A percentile compares a stretch with the other conserved stretches of the same genome.
Evolutionary conservation across 1,284 basidiomycete genomes (phyloP).

Genomic region (Sporisorium reilianum): DNA sequence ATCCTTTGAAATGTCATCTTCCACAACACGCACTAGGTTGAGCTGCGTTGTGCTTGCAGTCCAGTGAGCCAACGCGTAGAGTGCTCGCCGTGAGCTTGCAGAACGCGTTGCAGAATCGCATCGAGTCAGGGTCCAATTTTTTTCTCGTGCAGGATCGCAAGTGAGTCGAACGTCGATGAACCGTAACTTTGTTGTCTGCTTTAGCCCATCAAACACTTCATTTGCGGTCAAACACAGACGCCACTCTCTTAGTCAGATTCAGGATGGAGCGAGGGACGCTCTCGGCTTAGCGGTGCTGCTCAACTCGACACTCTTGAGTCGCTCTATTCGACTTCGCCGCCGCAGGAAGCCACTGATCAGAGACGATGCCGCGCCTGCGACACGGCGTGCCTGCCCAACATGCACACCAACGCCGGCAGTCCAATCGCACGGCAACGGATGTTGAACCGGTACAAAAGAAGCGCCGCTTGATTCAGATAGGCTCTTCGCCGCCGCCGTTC

Average conservation of each 20-base stretch:
- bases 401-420: background rate
- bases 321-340: background rate
- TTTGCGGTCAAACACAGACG: constrained; percentile 8
- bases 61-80: constrained; percentile 7
- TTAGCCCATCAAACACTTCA: constrained; percentile 1
- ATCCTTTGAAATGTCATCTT: background rate
- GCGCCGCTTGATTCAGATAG: constrained; percentile 22
- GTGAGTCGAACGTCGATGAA: constrained; percentile 14
- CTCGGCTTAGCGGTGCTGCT: background rate
- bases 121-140: constrained; percentile 19
- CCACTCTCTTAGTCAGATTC: background rate
- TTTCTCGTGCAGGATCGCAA: background rate
- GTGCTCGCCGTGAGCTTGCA: background rate
- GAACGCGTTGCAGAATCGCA: background rate
- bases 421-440: background rate
- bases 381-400: background rate
- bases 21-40: background rate
- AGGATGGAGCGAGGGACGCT: background rate
- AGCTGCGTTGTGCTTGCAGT: constrained; percentile 1
- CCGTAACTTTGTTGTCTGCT: background rate
- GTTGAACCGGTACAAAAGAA: constrained; percentile 10
- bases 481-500: constrained; percentile 32
- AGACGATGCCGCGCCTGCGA: constrained; percentile 5
- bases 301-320: background rate
- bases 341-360: background rate